Conservation (phyloP, 345 rosid genomes). For the Populus deltoides region DNA sequence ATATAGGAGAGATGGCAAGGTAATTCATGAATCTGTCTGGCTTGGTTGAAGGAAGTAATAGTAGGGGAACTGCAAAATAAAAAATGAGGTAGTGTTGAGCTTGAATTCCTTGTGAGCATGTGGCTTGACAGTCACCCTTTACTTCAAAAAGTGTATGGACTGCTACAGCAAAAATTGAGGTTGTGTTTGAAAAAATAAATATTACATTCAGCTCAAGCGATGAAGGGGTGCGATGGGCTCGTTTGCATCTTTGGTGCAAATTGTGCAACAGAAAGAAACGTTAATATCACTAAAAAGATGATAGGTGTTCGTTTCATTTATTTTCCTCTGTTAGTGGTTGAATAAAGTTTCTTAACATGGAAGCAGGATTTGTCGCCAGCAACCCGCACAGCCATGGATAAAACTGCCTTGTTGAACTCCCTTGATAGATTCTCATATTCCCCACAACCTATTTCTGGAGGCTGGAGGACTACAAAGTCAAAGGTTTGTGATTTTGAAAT, state of each 20-base stretch:
- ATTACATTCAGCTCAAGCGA: too few relatives aligned
- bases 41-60: too few relatives aligned
- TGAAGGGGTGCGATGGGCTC: background rate
- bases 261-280: background rate
- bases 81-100: too few relatives aligned
- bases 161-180: too few relatives aligned
- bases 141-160: too few relatives aligned
- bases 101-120: too few relatives aligned
- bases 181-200: too few relatives aligned
- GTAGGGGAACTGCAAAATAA: too few relatives aligned
- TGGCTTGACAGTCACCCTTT: too few relatives aligned
- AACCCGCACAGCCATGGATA: constrained; percentile 24
- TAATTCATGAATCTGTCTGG: too few relatives aligned
- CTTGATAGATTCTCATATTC: constrained; percentile 59
- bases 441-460: constrained; percentile 45
- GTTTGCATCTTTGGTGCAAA: background rate
- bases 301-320: background rate
- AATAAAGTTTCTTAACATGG: background rate
- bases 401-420: constrained; percentile 38
- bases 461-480: constrained; percentile 84
- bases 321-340: background rate
- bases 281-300: background rate
- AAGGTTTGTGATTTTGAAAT: constrained; percentile 42
- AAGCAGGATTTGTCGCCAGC: constrained; percentile 34
- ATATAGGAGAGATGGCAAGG: too few relatives aligned